Conservation (phyloP, 768 basidiomycete genomes). For the Rubroboletus satanas region DNA sequence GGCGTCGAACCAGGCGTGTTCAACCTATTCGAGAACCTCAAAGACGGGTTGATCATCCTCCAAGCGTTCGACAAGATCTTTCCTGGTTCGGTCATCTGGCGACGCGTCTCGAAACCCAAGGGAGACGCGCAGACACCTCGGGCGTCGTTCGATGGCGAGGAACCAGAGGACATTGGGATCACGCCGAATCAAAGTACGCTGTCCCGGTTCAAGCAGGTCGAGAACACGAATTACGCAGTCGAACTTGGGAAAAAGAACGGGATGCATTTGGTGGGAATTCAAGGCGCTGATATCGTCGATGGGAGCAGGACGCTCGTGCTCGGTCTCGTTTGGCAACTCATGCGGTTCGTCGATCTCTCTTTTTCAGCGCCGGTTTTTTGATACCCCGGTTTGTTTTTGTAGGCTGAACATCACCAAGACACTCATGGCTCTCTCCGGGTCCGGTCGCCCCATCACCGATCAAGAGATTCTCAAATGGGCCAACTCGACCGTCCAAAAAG, state of each 20-base stretch:
- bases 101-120: constrained; percentile 92
- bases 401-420: constrained; percentile 91
- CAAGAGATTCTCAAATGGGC: constrained; percentile 96
- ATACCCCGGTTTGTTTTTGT: not conserved
- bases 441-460: constrained; percentile 84
- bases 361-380: not conserved
- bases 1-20: constrained; percentile 95
- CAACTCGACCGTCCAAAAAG: constrained; percentile 78
- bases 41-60: constrained; percentile 85
- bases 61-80: constrained; percentile 96
- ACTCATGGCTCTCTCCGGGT: constrained; percentile 62
- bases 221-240: constrained; percentile 96
- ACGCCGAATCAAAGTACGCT: constrained; percentile 81
- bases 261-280: constrained; percentile 96
- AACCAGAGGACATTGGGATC: constrained; percentile 77
- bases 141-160: constrained; percentile 43
- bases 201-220: constrained; percentile 95
- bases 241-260: constrained; percentile 90
- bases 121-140: constrained; percentile 40
- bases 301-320: constrained; percentile 89
- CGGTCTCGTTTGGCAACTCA: constrained; percentile 96
- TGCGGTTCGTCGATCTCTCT: constrained; percentile 56
- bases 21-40: constrained; percentile 94
- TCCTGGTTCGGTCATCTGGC: constrained; percentile 91
- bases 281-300: constrained; percentile 96